A percentile compares a stretch with the other conserved stretches of the same genome.
phyloP scores from a whole-genome alignment of 2,329 filamentous ascomycete genomes.

The Cladorrhinum sp. region DNA sequence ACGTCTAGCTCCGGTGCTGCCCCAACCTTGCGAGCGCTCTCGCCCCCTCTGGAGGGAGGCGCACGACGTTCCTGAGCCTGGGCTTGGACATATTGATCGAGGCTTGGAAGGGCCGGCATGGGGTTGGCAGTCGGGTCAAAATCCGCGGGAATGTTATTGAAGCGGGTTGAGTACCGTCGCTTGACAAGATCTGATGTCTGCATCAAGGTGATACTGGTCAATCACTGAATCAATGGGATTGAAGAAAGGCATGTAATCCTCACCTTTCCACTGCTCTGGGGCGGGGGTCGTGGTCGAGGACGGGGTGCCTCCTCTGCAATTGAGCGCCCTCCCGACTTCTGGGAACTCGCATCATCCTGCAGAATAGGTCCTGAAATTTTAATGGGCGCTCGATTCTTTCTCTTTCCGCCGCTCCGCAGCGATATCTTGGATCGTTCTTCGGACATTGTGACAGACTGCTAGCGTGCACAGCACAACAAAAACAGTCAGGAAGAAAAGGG shows the following conservation, averaged over 20 bases:
- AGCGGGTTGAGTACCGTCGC: constrained; percentile 87
- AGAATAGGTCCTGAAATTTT: constrained; percentile 62
- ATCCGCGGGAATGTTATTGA: constrained; percentile 72
- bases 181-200: constrained; percentile 84
- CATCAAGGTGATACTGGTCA: constrained; percentile 17
- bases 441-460: constrained; percentile 46
- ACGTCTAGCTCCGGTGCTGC: constrained; percentile 64
- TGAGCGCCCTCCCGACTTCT: constrained; percentile 29
- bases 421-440: constrained; percentile 62
- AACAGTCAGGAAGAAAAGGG: no score
- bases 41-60: constrained; percentile 51
- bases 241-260: constrained; percentile 17
- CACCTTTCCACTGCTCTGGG: constrained; percentile 56
- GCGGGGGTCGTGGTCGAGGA: constrained; percentile 47
- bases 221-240: neutral
- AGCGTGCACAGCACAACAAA: neutral
- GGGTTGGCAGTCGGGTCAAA: constrained; percentile 68
- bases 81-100: constrained; percentile 55
- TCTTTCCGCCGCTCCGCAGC: constrained; percentile 58
- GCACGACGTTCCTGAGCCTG: constrained; percentile 43
- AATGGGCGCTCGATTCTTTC: constrained; percentile 59
- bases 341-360: constrained; percentile 44
- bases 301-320: constrained; percentile 30
- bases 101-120: constrained; percentile 64
- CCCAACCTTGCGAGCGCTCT: constrained; percentile 36